These are phyloP conservation scores for Agaricus bisporus DNA, from an alignment of 768 basidiomycete species.

Conservation along the genomic window DNA sequence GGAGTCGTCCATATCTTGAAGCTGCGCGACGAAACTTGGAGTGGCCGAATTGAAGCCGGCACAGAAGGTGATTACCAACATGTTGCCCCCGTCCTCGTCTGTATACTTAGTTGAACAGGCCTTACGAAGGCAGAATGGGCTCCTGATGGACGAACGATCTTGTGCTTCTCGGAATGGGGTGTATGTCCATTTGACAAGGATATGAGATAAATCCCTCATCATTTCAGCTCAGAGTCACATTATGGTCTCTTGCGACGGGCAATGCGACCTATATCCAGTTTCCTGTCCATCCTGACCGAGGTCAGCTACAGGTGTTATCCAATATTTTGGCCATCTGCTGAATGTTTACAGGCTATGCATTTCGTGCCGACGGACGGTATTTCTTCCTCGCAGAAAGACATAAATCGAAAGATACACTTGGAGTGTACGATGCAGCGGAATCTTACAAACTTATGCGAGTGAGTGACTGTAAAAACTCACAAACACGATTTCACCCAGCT, in stretches of 20 bases:
- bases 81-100: not conserved
- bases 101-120: constrained; percentile 30
- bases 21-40: constrained; percentile 75
- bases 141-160: constrained; percentile 71
- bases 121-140: constrained; percentile 89
- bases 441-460: constrained; percentile 72
- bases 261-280: constrained; percentile 80
- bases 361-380: constrained; percentile 76
- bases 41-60: constrained; percentile 71
- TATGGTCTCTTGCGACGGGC: constrained; percentile 79
- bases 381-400: constrained; percentile 85
- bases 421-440: constrained; percentile 73
- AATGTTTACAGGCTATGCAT: constrained; percentile 55
- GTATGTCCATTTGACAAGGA: constrained; percentile 44
- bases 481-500: not conserved
- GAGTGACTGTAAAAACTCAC: constrained; percentile 16
- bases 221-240: constrained; percentile 70
- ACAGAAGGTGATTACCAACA: constrained; percentile 47
- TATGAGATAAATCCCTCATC: not conserved
- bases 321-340: not conserved
- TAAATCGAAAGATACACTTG: constrained; percentile 82
- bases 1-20: constrained; percentile 75
- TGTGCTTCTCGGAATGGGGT: constrained; percentile 93
- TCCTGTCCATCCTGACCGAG: constrained; percentile 76
- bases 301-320: constrained; percentile 27